Evolutionary conservation across 2,329 filamentous ascomycete species (phyloP).

Genomic region (Phaeosphaeriaceae sp.): DNA sequence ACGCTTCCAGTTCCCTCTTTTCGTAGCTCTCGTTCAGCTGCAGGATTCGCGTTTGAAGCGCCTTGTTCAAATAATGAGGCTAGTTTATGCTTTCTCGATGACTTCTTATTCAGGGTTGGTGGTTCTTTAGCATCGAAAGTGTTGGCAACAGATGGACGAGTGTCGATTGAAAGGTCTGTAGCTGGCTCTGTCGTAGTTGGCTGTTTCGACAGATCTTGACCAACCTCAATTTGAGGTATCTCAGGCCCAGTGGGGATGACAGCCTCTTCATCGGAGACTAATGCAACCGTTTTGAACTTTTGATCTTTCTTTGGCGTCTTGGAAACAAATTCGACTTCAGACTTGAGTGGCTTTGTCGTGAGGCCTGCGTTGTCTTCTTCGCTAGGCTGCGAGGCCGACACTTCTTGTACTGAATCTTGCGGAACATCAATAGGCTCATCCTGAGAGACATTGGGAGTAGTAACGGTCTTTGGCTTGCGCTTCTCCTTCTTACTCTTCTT

Average conservation of each 20-base stretch:
- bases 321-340: conserved; percentile 3
- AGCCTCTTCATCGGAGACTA: conserved; percentile 4
- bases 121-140: conserved; percentile 14
- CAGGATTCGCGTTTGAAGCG: conserved; percentile 14
- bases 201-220: too few relatives aligned
- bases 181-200: not conserved
- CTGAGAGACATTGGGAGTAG: conserved; percentile 6
- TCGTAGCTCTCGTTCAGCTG: conserved; percentile 15
- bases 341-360: not conserved
- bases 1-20: conserved; percentile 26
- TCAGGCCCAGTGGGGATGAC: not conserved
- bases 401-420: not conserved
- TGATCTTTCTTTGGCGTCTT: conserved; percentile 25
- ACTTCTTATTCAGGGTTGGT: conserved; percentile 44
- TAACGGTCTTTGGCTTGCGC: conserved; percentile 18
- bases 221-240: not conserved
- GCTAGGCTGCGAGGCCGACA: too few relatives aligned
- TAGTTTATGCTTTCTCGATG: conserved; percentile 46
- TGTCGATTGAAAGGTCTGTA: not conserved
- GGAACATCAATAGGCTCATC: too few relatives aligned
- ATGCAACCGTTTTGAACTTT: conserved; percentile 23
- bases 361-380: not conserved
- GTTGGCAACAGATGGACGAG: conserved; percentile 5
- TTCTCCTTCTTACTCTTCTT: conserved; percentile 28
- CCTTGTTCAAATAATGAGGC: conserved; percentile 41